Evolutionary conservation across 768 basidiomycete species (phyloP).

Genomic region (Boletellus sp.): DNA sequence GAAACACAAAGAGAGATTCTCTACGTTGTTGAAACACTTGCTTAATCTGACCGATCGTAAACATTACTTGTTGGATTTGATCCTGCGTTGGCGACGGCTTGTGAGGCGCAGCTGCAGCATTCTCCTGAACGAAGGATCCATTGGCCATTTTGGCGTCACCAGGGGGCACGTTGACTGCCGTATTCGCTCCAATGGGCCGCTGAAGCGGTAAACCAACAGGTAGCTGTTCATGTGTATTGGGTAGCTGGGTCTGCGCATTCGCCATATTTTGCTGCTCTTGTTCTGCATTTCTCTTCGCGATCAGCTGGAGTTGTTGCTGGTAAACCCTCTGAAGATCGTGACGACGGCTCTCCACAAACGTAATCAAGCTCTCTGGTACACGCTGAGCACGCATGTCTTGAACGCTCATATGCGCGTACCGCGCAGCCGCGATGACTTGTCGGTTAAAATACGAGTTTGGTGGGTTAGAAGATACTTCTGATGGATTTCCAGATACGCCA

Average conservation of each 20-base stretch:
- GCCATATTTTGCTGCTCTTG: conserved; percentile 22
- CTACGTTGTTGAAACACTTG: conserved; percentile 32
- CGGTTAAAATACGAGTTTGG: conserved; percentile 17
- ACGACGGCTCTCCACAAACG: conserved; percentile 56
- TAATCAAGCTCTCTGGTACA: conserved; percentile 48
- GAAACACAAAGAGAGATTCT: conserved; percentile 15
- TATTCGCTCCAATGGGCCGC: conserved; percentile 15
- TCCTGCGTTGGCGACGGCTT: conserved; percentile 28
- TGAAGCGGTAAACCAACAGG: conserved; percentile 11
- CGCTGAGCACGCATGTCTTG: conserved; percentile 52
- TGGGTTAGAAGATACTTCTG: conserved; percentile 18
- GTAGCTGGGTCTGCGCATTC: conserved; percentile 15
- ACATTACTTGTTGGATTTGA: conserved; percentile 30
- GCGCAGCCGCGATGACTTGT: conserved; percentile 42
- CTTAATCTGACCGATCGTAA: conserved; percentile 32
- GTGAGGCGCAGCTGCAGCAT: neutral
- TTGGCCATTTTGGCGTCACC: conserved; percentile 19
- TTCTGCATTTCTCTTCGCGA: conserved; percentile 19
- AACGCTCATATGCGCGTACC: conserved; percentile 43
- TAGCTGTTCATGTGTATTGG: conserved; percentile 22
- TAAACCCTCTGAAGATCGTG: conserved; percentile 22
- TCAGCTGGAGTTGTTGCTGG: conserved; percentile 24
- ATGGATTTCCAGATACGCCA: conserved; percentile 13
- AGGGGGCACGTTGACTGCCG: conserved; percentile 7
- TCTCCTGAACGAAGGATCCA: conserved; percentile 8